Evolutionary conservation across 352 stramenopile genomes (phyloP).

Genomic region (Phytophthora boehmeriae): DNA sequence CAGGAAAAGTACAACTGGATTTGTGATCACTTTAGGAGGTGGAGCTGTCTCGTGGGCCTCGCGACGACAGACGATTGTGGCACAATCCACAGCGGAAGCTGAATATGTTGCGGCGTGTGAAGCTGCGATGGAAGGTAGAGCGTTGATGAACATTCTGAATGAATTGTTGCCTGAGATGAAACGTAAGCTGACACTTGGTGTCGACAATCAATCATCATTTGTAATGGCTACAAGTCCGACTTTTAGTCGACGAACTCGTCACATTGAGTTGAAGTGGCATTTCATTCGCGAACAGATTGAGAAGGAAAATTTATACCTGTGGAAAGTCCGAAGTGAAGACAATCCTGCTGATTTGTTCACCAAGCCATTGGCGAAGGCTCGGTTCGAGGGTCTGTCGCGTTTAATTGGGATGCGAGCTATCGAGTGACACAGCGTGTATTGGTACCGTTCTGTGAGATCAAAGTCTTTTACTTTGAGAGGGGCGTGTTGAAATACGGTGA

Average conservation of each 20-base stretch:
- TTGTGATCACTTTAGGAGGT: background rate
- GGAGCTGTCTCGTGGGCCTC: background rate
- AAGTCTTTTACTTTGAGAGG: background rate
- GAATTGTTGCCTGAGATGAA: background rate
- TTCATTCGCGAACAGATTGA: background rate
- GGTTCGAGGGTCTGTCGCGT: background rate
- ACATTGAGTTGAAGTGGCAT: background rate
- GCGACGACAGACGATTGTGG: background rate
- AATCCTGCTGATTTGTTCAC: conserved; percentile 1
- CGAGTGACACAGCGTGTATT: no score
- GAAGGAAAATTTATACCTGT: background rate
- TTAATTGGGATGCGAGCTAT: background rate
- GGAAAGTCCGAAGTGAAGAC: background rate
- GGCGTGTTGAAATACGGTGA: background rate
- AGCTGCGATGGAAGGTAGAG: background rate
- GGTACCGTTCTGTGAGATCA: no score
- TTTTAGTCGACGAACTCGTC: background rate
- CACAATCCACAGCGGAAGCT: background rate
- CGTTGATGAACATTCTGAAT: background rate
- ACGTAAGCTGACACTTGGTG: background rate
- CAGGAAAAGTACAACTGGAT: background rate
- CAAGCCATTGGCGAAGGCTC: background rate
- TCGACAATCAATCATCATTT: background rate
- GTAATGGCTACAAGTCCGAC: background rate
- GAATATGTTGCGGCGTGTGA: background rate